A percentile compares a stretch with the other conserved stretches of the same genome.
These are phyloP conservation scores for Tuctoria greenei DNA, from an alignment of 176 grass and related monocot genomes.

Conservation along the genomic window DNA sequence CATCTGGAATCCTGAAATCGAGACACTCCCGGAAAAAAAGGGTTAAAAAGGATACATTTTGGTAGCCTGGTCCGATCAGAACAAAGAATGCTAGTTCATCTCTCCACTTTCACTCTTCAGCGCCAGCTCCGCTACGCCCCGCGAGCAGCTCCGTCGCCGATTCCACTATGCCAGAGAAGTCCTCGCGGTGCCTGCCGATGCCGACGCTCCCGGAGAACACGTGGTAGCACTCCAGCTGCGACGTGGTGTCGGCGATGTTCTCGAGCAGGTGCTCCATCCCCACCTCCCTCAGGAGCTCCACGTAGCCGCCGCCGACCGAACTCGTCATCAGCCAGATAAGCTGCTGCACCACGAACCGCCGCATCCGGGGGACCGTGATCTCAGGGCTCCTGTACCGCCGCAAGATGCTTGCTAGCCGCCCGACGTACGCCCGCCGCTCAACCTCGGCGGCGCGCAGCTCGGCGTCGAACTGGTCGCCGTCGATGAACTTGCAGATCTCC, in stretches of 20 bases:
- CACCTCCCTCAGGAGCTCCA: constrained; percentile 12
- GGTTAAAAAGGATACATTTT: neutral
- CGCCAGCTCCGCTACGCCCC: neutral
- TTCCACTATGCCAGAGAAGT: neutral
- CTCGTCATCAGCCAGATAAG: constrained; percentile 40
- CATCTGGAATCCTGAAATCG: too few relatives aligned
- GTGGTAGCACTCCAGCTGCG: neutral
- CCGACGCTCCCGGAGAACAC: neutral
- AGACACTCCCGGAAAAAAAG: too few relatives aligned
- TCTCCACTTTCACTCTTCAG: neutral
- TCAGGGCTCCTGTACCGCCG: neutral
- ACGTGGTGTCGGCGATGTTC: neutral
- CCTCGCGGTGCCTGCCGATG: neutral
- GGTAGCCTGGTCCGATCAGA: neutral
- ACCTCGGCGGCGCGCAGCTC: neutral
- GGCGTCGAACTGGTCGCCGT: neutral
- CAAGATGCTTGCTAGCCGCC: neutral
- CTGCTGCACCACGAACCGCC: constrained; percentile 49
- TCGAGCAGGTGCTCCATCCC: constrained; percentile 41
- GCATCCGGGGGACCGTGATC: constrained; percentile 46
- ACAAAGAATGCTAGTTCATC: neutral
- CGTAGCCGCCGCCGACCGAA: neutral
- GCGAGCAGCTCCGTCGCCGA: neutral
- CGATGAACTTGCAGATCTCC: neutral
- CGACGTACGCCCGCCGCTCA: neutral